These are phyloP conservation scores for Pisolithus marmoratus DNA, from an alignment of 768 basidiomycete species.

Conservation along the genomic window DNA sequence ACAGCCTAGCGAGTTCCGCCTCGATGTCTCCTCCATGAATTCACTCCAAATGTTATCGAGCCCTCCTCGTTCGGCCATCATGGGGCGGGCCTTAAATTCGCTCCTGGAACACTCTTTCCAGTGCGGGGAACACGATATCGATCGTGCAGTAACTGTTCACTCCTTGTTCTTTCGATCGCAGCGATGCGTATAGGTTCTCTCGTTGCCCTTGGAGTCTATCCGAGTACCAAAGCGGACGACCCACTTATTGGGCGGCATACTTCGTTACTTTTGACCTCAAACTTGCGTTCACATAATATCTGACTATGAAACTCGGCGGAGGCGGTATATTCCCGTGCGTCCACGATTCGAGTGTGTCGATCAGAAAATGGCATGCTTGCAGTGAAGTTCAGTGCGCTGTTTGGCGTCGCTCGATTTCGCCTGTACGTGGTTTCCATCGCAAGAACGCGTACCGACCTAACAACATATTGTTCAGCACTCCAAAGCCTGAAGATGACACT, in stretches of 20 bases:
- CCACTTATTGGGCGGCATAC: slow-evolving; percentile 77
- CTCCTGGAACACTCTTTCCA: slow-evolving; percentile 32
- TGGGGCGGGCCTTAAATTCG: slow-evolving; percentile 89
- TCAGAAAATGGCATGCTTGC: slow-evolving; percentile 94
- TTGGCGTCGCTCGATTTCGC: slow-evolving; percentile 93
- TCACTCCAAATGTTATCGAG: slow-evolving; percentile 96
- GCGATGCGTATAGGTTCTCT: slow-evolving; percentile 60
- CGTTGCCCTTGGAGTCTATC: slow-evolving; percentile 91
- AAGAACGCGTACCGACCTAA: not conserved
- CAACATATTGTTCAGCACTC: slow-evolving; percentile 49
- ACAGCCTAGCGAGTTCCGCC: slow-evolving; percentile 19
- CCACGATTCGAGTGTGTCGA: slow-evolving; percentile 91
- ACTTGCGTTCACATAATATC: slow-evolving; percentile 5
- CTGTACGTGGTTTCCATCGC: slow-evolving; percentile 37
- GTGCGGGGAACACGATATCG: no score
- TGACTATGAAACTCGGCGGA: slow-evolving; percentile 81
- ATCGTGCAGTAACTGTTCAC: no score
- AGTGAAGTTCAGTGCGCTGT: slow-evolving; percentile 99
- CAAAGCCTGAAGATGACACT: slow-evolving; percentile 92
- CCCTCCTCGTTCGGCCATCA: slow-evolving; percentile 83
- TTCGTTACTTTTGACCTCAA: not conserved
- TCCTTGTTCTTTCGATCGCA: no score
- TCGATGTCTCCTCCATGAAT: slow-evolving; percentile 54
- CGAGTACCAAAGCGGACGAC: slow-evolving; percentile 79
- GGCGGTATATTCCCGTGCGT: slow-evolving; percentile 90